Percentiles rank a stretch among this genome's conserved stretches.
These are phyloP conservation scores for Trypanosoma melophagium DNA, from an alignment of 208 protist species.

Conservation along the genomic window DNA sequence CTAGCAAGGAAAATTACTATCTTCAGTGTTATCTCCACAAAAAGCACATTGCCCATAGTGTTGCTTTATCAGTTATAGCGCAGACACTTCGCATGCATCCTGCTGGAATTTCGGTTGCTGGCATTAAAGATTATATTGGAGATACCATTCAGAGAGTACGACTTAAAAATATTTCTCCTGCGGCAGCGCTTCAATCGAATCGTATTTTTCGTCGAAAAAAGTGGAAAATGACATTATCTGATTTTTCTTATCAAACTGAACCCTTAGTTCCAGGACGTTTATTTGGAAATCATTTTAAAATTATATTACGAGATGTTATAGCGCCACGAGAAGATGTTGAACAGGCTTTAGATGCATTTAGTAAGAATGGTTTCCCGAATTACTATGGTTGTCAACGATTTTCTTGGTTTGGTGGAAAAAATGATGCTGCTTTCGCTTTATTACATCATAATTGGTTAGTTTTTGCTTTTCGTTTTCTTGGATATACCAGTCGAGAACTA, in stretches of 20 bases:
- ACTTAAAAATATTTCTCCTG: conserved; percentile 66
- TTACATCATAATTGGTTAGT: conserved; percentile 83
- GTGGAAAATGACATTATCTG: conserved; percentile 58
- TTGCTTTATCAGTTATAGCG: conserved; percentile 57
- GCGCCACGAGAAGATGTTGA: conserved; percentile 42
- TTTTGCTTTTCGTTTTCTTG: conserved; percentile 86
- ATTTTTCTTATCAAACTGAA: conserved; percentile 78
- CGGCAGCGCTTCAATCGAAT: conserved; percentile 60
- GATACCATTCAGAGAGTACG: conserved; percentile 84
- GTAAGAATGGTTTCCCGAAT: conserved; percentile 75
- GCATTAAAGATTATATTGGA: conserved; percentile 89
- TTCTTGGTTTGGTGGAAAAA: conserved; percentile 79
- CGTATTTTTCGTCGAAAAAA: conserved; percentile 42
- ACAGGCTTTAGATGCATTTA: conserved; percentile 51
- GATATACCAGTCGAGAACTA: conserved; percentile 59
- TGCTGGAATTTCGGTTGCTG: conserved; percentile 68
- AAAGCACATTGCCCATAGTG: conserved; percentile 75
- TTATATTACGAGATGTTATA: conserved; percentile 77
- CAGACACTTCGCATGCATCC: conserved; percentile 80
- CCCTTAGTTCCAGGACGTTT: conserved; percentile 68
- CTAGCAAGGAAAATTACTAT: conserved; percentile 32
- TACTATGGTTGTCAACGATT: conserved; percentile 90
- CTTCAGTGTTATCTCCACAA: conserved; percentile 83
- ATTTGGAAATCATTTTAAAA: conserved; percentile 82
- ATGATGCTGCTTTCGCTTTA: conserved; percentile 79